These are phyloP conservation scores for Calonectria fujianensis DNA, from an alignment of 2,329 filamentous ascomycete genomes.

Conservation along the genomic window DNA sequence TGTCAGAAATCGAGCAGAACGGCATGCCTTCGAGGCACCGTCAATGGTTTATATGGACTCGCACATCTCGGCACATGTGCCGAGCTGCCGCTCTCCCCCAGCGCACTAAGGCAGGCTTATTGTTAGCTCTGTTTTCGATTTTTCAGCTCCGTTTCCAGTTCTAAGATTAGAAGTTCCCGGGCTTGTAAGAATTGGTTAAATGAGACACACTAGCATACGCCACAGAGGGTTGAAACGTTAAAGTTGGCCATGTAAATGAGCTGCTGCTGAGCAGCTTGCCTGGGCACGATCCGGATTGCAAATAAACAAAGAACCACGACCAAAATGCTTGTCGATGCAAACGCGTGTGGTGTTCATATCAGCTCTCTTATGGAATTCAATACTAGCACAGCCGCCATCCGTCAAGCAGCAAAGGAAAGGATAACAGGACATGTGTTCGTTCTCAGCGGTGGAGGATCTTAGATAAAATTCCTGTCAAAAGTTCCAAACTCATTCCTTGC, in stretches of 20 bases:
- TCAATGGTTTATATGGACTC: not conserved
- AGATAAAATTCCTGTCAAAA: not conserved
- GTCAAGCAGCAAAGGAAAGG: not conserved
- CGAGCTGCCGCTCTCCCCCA: not conserved
- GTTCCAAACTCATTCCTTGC: not conserved
- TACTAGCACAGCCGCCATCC: not conserved
- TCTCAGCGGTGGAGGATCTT: not conserved
- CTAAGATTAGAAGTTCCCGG: constrained; percentile 1
- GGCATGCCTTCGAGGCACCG: not conserved
- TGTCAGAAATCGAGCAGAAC: not conserved
- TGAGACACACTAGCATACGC: constrained; percentile 17
- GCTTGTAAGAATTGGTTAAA: not conserved
- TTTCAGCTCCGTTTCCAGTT: not conserved
- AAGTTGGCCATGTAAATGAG: not conserved
- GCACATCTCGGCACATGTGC: constrained; percentile 13
- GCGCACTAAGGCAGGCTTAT: not conserved
- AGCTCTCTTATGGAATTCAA: not conserved
- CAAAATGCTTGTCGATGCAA: not conserved
- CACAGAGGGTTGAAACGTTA: constrained; percentile 1
- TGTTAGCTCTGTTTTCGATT: constrained; percentile 18
- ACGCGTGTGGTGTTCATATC: not conserved
- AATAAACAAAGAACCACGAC: not conserved
- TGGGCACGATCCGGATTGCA: not conserved
- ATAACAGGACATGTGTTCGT: not conserved
- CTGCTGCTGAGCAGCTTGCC: fast-evolving